Percentiles rank a stretch among this genome's conserved stretches.
These are phyloP conservation scores for Candida quercuum DNA, from an alignment of 805 yeast genomes.

Conservation along the genomic window DNA sequence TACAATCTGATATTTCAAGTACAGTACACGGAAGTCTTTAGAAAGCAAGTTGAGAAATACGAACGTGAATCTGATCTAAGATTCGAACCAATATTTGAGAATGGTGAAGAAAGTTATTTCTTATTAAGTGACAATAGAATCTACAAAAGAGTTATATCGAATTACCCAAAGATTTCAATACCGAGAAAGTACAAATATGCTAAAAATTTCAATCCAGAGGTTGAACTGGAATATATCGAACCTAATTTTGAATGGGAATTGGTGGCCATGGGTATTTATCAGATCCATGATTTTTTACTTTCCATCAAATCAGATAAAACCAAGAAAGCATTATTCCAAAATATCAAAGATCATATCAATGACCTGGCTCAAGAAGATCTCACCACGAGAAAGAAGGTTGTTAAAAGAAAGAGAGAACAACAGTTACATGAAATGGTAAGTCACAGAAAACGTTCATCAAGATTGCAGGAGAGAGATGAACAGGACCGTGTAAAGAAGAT, in stretches of 20 bases:
- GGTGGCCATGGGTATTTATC: conserved; percentile 38
- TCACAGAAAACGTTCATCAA: conserved; percentile 67
- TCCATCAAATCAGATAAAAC: conserved; percentile 26
- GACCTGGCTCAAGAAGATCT: conserved; percentile 39
- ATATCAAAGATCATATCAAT: conserved; percentile 28
- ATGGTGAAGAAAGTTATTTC: conserved; percentile 22
- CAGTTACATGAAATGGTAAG: conserved; percentile 60
- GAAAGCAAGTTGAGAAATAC: conserved; percentile 40
- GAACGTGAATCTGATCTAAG: conserved; percentile 25
- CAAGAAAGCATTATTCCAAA: conserved; percentile 26
- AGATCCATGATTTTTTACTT: conserved; percentile 29
- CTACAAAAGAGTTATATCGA: conserved; percentile 32
- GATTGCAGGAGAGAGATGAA: conserved; percentile 68
- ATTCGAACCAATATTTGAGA: conserved; percentile 27
- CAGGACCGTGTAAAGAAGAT: conserved; percentile 40
- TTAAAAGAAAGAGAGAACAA: conserved; percentile 54
- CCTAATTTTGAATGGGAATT: conserved; percentile 35
- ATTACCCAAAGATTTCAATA: conserved; percentile 27
- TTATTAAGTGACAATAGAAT: conserved; percentile 49
- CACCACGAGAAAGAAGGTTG: conserved; percentile 46
- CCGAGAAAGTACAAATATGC: conserved; percentile 28
- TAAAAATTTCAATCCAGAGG: conserved; percentile 23
- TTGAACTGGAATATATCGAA: conserved; percentile 27
- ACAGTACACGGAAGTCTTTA: conserved; percentile 39
- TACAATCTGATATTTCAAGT: conserved; percentile 38